Evolutionary conservation across 2,329 filamentous ascomycete genomes (phyloP).

Genomic region (Sclerotinia subarctica): DNA sequence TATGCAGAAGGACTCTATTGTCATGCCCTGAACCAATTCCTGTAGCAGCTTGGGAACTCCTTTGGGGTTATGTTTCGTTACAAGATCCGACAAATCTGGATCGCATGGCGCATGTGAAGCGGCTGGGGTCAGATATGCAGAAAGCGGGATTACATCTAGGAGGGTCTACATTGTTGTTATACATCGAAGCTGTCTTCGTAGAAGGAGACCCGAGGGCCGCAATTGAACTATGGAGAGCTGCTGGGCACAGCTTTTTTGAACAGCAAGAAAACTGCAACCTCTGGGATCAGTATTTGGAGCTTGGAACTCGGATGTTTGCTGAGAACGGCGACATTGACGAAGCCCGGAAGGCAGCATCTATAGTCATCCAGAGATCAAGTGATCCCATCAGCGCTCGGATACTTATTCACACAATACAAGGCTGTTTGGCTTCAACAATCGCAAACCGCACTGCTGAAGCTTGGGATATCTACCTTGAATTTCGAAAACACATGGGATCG

Average conservation of each 20-base stretch:
- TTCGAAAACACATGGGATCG: constrained; percentile 58
- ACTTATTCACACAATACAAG: constrained; percentile 66
- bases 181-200: constrained; percentile 66
- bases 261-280: constrained; percentile 1
- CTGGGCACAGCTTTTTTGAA: constrained; percentile 33
- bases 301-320: constrained; percentile 64
- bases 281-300: constrained; percentile 57
- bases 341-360: constrained; percentile 55
- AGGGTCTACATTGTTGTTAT: constrained; percentile 59
- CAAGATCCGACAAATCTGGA: constrained; percentile 48
- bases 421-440: constrained; percentile 52
- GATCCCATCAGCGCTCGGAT: constrained; percentile 52
- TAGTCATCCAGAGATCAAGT: constrained; percentile 46
- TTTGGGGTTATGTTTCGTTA: constrained; percentile 61
- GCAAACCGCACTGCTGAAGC: constrained; percentile 53
- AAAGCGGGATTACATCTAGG: constrained; percentile 54
- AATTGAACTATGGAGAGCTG: constrained; percentile 41
- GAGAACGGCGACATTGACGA: constrained; percentile 55
- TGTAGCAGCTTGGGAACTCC: constrained; percentile 55
- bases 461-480: constrained; percentile 63
- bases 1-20: constrained; percentile 47
- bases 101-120: constrained; percentile 58
- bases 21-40: constrained; percentile 55
- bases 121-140: constrained; percentile 64
- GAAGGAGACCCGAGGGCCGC: constrained; percentile 50